Evolutionary conservation across 371 early-diverging fungal genomes (phyloP).

Genomic region (Apophysomyces sp.): DNA sequence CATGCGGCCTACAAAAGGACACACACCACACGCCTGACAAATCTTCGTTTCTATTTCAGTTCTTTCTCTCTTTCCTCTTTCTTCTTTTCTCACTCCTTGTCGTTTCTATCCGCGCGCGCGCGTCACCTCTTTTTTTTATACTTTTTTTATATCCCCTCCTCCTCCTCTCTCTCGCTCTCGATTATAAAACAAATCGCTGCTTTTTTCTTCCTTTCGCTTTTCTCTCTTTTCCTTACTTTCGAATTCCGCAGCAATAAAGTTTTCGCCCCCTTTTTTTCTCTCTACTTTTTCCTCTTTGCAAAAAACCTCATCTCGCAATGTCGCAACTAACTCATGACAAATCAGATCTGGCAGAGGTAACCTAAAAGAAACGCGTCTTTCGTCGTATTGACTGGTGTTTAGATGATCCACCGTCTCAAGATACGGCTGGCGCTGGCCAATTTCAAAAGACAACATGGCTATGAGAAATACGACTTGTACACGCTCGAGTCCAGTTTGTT

Average conservation of each 20-base stretch:
- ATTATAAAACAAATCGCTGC: too few relatives aligned
- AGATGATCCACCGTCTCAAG: conserved; percentile 26
- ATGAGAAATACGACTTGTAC: conserved; percentile 25
- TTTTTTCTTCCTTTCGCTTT: too few relatives aligned
- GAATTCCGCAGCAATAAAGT: conserved; percentile 2
- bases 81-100: not conserved
- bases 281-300: not conserved
- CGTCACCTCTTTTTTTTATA: not conserved
- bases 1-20: conserved; percentile 3
- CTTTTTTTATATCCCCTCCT: not conserved
- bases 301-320: not conserved
- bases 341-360: not conserved
- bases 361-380: not conserved
- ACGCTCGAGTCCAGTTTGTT: conserved; percentile 25
- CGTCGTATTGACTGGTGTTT: not conserved
- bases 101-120: not conserved
- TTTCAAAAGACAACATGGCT: conserved; percentile 32
- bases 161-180: not conserved
- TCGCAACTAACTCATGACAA: not conserved
- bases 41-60: conserved; percentile 2
- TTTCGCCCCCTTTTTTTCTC: not conserved
- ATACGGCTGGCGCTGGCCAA: conserved; percentile 26
- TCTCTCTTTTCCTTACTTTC: not conserved
- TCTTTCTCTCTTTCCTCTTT: conserved; percentile 1
- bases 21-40: conserved; percentile 4